A percentile compares a stretch with the other conserved stretches of the same genome.
Evolutionary conservation across 345 rosid genomes (phyloP).

Genomic region (Pistacia atlantica): DNA sequence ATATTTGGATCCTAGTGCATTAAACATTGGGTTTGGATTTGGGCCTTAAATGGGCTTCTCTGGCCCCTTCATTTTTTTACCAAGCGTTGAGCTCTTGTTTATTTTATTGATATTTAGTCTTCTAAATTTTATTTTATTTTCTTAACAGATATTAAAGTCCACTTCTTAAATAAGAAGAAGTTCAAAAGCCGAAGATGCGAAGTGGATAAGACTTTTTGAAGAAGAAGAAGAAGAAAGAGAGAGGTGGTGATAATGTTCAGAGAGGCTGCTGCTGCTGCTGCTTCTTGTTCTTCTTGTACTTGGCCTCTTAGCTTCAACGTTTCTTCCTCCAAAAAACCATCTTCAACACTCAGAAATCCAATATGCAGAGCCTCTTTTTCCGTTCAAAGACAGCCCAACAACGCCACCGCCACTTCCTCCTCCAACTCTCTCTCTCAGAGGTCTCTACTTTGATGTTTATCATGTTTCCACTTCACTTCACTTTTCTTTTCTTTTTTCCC

Average conservation of each 20-base stretch:
- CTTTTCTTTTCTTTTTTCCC: background rate
- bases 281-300: slow-evolving; percentile 23
- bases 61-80: too few species aligned
- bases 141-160: background rate
- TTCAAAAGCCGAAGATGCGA: background rate
- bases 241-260: slow-evolving; percentile 75
- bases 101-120: too few species aligned
- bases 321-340: slow-evolving; percentile 27
- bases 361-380: slow-evolving; percentile 47
- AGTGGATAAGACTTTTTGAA: background rate
- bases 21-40: too few species aligned
- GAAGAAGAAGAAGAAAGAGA: slow-evolving; percentile 20
- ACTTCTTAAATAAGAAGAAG: background rate
- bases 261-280: slow-evolving; percentile 42
- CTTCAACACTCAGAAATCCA: slow-evolving; percentile 33
- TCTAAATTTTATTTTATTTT: too few species aligned
- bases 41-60: too few species aligned
- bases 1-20: too few species aligned
- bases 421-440: slow-evolving; percentile 38
- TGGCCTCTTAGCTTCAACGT: slow-evolving; percentile 28
- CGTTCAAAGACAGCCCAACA: slow-evolving; percentile 44
- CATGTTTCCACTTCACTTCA: slow-evolving; percentile 25
- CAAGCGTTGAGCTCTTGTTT: too few species aligned
- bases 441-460: slow-evolving; percentile 23
- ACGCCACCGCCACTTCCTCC: slow-evolving; percentile 33